Evolutionary conservation across 805 yeast species (phyloP).

Genomic region (Yueomyces sp.): DNA sequence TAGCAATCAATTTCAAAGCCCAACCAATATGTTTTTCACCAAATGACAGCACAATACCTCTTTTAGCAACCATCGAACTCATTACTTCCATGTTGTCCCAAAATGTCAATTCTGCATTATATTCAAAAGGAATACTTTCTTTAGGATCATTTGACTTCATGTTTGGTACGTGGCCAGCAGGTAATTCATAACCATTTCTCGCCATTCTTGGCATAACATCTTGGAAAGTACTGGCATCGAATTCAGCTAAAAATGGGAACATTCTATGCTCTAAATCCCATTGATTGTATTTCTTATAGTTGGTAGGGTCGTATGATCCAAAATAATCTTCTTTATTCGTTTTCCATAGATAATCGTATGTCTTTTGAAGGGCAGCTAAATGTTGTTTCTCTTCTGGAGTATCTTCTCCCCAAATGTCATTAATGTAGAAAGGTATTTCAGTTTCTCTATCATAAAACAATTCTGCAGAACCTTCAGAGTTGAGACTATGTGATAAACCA

Average conservation of each 20-base stretch:
- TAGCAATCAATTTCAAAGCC: slow-evolving; percentile 27
- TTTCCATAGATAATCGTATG: not conserved
- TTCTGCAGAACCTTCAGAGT: not conserved
- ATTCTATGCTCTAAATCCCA: slow-evolving; percentile 1
- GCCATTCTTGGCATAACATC: slow-evolving; percentile 6
- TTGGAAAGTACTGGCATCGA: slow-evolving; percentile 2
- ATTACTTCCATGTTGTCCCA: slow-evolving; percentile 8
- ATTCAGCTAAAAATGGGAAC: slow-evolving; percentile 8
- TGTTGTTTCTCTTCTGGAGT: not conserved
- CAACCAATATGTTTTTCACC: slow-evolving; percentile 19
- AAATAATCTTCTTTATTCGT: not conserved
- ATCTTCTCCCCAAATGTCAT: not conserved
- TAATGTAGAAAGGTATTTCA: not conserved
- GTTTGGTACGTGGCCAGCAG: slow-evolving; percentile 5
- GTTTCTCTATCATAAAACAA: not conserved
- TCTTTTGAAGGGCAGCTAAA: not conserved
- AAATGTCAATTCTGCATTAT: slow-evolving; percentile 5
- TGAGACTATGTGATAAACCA: not conserved
- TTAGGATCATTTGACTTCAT: not conserved
- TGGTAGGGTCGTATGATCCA: not conserved
- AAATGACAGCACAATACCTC: slow-evolving; percentile 10
- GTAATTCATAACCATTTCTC: slow-evolving; percentile 1
- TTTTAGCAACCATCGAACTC: slow-evolving; percentile 3
- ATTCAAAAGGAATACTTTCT: slow-evolving; percentile 1
- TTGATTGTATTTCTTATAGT: not conserved